Conservation (phyloP, 2,329 filamentous ascomycete genomes). For the Calonectria hongkongensis region DNA sequence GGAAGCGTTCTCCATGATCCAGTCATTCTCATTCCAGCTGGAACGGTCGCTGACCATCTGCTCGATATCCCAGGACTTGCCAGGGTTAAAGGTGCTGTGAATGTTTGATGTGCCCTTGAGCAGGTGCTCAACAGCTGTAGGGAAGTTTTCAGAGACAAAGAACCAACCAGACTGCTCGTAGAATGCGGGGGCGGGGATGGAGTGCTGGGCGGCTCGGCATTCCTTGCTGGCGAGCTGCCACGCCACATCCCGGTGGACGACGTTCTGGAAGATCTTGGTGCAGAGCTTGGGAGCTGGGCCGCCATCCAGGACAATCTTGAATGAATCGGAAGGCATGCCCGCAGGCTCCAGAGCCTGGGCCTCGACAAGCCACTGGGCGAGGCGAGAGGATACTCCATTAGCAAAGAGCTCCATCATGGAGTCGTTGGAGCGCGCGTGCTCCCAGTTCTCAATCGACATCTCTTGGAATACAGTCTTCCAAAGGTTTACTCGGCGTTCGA, state of each 20-base stretch:
- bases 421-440: not conserved
- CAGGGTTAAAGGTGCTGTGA: conserved; percentile 6
- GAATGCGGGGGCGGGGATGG: not conserved
- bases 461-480: conserved; percentile 18
- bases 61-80: not conserved
- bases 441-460: conserved; percentile 17
- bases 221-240: conserved; percentile 10
- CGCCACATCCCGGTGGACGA: conserved; percentile 14
- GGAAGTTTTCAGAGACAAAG: conserved; percentile 9
- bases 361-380: conserved; percentile 18
- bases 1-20: conserved; percentile 15
- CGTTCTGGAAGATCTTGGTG: conserved; percentile 13
- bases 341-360: conserved; percentile 7
- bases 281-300: not conserved
- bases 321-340: conserved; percentile 3
- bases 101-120: conserved; percentile 5
- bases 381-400: conserved; percentile 2
- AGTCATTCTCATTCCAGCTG: conserved; percentile 7
- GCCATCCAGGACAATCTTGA: conserved; percentile 1
- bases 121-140: not conserved
- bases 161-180: conserved; percentile 12
- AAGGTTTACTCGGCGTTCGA: conserved; percentile 6
- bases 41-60: not conserved
- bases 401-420: conserved; percentile 19
- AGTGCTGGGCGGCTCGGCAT: conserved; percentile 5